These are phyloP conservation scores for Sporothrix euskadiensis DNA, from an alignment of 2,329 filamentous ascomycete genomes.

Conservation along the genomic window DNA sequence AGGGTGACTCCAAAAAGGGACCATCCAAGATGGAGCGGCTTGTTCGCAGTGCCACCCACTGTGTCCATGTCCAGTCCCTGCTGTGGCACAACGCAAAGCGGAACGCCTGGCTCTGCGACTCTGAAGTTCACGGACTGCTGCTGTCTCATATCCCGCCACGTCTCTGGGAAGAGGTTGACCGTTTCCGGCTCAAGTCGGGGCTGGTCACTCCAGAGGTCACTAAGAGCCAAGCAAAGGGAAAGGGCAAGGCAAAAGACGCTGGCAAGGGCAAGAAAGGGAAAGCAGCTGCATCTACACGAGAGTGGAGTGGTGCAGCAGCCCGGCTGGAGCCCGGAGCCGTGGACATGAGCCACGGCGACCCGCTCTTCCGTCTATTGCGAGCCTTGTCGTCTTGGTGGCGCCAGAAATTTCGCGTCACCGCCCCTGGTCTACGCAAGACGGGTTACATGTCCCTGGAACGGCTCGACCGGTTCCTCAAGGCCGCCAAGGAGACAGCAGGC, in stretches of 20 bases:
- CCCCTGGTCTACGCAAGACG: constrained; percentile 80
- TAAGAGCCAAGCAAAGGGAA: background rate
- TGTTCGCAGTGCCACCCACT: constrained; percentile 77
- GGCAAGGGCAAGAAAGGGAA: constrained; percentile 36
- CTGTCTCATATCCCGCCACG: constrained; percentile 69
- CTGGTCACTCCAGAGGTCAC: constrained; percentile 44
- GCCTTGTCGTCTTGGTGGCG: constrained; percentile 84
- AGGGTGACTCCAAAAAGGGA: constrained; percentile 72
- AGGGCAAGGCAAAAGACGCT: constrained; percentile 27
- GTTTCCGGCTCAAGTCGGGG: constrained; percentile 70
- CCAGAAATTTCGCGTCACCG: constrained; percentile 73
- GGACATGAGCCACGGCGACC: constrained; percentile 81
- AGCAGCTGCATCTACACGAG: constrained; percentile 45
- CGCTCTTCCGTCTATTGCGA: constrained; percentile 73
- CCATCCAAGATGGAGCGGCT: constrained; percentile 81
- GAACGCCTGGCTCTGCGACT: constrained; percentile 81
- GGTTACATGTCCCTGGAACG: constrained; percentile 81
- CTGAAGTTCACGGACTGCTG: constrained; percentile 71
- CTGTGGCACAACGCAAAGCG: constrained; percentile 87
- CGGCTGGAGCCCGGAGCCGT: constrained; percentile 68
- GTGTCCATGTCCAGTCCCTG: constrained; percentile 82
- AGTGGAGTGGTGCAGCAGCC: constrained; percentile 71
- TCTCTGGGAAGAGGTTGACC: constrained; percentile 71
- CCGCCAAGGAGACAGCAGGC: constrained; percentile 52
- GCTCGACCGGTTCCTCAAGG: constrained; percentile 71